phyloP scores from a whole-genome alignment of 208 protist genomes.

The Trypanosomatidae sp. region DNA sequence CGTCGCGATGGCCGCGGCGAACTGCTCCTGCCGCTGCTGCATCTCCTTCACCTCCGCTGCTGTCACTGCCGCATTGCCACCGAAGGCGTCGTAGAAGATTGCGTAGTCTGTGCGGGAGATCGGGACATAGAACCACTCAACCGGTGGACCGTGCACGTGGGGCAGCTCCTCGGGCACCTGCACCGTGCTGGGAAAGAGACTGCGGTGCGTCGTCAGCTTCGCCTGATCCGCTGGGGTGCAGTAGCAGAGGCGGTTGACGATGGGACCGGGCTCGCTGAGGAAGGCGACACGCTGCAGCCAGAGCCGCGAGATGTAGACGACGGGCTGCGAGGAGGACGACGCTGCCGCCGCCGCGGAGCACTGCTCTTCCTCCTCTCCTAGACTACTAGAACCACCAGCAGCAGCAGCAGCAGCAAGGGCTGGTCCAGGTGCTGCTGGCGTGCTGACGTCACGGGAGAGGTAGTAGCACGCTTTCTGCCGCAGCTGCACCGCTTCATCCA shows the following conservation, averaged over 20 bases:
- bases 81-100: slow-evolving; percentile 65
- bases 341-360: no score
- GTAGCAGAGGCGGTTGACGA: slow-evolving; percentile 82
- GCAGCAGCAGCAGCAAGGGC: background rate
- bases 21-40: slow-evolving; percentile 27
- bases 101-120: slow-evolving; percentile 53
- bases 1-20: slow-evolving; percentile 5
- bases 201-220: slow-evolving; percentile 18
- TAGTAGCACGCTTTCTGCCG: slow-evolving; percentile 60
- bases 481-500: slow-evolving; percentile 36
- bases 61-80: slow-evolving; percentile 62
- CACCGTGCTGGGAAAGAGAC: slow-evolving; percentile 28
- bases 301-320: slow-evolving; percentile 75
- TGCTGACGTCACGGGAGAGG: slow-evolving; percentile 6
- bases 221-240: slow-evolving; percentile 28
- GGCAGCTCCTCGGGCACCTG: slow-evolving; percentile 32
- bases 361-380: no score
- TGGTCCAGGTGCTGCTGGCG: no score
- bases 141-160: slow-evolving; percentile 61
- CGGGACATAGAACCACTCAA: slow-evolving; percentile 82
- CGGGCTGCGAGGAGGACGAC: background rate
- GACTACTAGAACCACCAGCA: background rate
- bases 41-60: slow-evolving; percentile 38
- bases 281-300: slow-evolving; percentile 85
- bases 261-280: slow-evolving; percentile 77